phyloP scores from a whole-genome alignment of 305 asterid species.

The Salvia sclarea region DNA sequence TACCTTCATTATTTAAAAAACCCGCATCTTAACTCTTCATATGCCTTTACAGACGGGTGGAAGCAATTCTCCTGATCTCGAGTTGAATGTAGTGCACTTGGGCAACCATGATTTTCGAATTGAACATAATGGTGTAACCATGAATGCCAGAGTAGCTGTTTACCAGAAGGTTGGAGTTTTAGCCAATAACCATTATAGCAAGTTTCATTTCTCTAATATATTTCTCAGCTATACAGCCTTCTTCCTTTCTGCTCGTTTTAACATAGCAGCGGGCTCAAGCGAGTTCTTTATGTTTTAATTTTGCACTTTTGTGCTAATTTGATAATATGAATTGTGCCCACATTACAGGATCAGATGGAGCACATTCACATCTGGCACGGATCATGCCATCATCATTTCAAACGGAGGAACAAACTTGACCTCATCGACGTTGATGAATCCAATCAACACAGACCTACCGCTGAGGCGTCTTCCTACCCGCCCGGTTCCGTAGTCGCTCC shows the following conservation, averaged over 20 bases:
- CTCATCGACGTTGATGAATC: slow-evolving; percentile 52
- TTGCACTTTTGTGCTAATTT: slow-evolving; percentile 20
- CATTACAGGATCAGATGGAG: slow-evolving; percentile 76
- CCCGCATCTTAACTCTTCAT: slow-evolving; percentile 28
- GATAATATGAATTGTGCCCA: slow-evolving; percentile 16
- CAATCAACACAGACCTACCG: slow-evolving; percentile 44
- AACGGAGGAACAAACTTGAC: slow-evolving; percentile 53
- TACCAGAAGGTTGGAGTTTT: slow-evolving; percentile 63
- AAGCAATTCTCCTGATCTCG: slow-evolving; percentile 50
- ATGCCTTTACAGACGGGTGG: slow-evolving; percentile 58
- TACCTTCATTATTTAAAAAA: slow-evolving; percentile 9
- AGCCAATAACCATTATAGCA: slow-evolving; percentile 6
- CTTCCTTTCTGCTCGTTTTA: not conserved
- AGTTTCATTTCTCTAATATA: not conserved
- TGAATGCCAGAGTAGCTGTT: slow-evolving; percentile 65
- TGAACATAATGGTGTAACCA: slow-evolving; percentile 76
- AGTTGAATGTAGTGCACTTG: slow-evolving; percentile 57
- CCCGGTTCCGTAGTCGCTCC: slow-evolving; percentile 87
- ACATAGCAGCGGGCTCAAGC: not conserved
- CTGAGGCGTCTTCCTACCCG: slow-evolving; percentile 65
- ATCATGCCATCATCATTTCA: slow-evolving; percentile 72
- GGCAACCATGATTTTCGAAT: slow-evolving; percentile 64
- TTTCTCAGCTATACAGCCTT: not conserved
- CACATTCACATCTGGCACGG: slow-evolving; percentile 88
- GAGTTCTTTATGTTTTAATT: not conserved